Base-by-base conservation (phyloP, 306 rosid species). In the Ormosia semicastrata region DNA sequence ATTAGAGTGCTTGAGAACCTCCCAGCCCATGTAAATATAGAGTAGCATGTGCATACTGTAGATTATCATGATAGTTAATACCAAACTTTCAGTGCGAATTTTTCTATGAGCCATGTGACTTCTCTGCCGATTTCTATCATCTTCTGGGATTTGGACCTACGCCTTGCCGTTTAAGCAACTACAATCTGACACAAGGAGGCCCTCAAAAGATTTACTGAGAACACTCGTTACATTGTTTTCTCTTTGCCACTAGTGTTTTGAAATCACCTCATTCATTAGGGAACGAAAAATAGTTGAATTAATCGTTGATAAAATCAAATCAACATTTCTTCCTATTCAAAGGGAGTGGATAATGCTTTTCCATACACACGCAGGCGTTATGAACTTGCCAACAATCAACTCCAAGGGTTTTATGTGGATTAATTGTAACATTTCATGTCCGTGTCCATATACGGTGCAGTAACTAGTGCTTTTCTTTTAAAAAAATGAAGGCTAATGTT, bases 1-100 rank as follows among this genome's bases (percentile, higher is more conserved):
- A 69, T 32, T 29, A 40, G 17, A 73, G 24, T 63, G 40, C 59
- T 13, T 43, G 30, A 76, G 40, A 83, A 41, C 57, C 18, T 76
- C 52, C 34, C 13, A 29, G 6, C 81, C 59, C 34, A 15, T 76
- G 77, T 81, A 76, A 34, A 57, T 83, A 85, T 60, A 52, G 58
- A 43, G 43, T 52, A 34, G 44, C 53, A 53, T 33, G 66, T 8
- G 10, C 15, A 58, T 57, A n/a, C 15, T 70, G 49, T 46, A 24
- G 39, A 17, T 54, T 30, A 7, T 15, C 54, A 12, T 37, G 39
- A 49, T 77, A 47, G 56, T 65, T 24, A 47, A 47, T 50, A 41
- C 53, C 17, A 17, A 14, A 12, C n/a, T 34, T 62, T 24, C 13
- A 62, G 1, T 32, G 41, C 12, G 6, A 60, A 60, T 56, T 18